A percentile compares a stretch with the other conserved stretches of the same genome.
These are phyloP conservation scores for Lumnitzera racemosa DNA, from an alignment of 345 rosid species.

Conservation along the genomic window DNA sequence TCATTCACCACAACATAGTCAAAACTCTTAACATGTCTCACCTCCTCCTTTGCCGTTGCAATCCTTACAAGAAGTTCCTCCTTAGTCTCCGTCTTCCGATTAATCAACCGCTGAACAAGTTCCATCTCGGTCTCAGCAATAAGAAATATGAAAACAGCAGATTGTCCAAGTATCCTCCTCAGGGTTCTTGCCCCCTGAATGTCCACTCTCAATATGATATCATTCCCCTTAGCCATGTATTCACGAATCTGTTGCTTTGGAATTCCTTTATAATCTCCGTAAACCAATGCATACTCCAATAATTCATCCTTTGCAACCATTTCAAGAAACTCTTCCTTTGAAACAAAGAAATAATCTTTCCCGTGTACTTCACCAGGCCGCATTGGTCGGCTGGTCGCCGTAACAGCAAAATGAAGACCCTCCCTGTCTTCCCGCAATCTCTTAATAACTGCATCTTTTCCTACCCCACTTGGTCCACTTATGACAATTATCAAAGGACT, in stretches of 20 bases:
- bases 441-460: constrained; percentile 83
- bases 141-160: constrained; percentile 73
- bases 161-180: constrained; percentile 57
- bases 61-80: constrained; percentile 77
- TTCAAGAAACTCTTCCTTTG: constrained; percentile 55
- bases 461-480: constrained; percentile 90
- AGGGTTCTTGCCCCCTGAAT: constrained; percentile 82
- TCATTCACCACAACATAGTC: constrained; percentile 87
- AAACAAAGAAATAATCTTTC: constrained; percentile 68
- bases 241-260: constrained; percentile 80
- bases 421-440: constrained; percentile 49
- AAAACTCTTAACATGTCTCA: constrained; percentile 51
- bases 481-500: constrained; percentile 65
- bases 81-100: constrained; percentile 69
- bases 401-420: constrained; percentile 72
- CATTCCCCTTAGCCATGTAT: constrained; percentile 60
- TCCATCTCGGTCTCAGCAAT: constrained; percentile 79
- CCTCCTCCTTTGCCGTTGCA: constrained; percentile 79
- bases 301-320: constrained; percentile 73
- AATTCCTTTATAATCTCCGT: constrained; percentile 89
- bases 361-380: constrained; percentile 78
- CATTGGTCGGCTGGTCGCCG: constrained; percentile 73
- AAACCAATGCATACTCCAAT: constrained; percentile 79
- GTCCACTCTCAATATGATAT: constrained; percentile 79
- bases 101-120: constrained; percentile 77